Evolutionary conservation across 768 basidiomycete genomes (phyloP), one percentile per base, ranked within the genome.

Genomic region (Xanthoconium purpureum): DNA sequence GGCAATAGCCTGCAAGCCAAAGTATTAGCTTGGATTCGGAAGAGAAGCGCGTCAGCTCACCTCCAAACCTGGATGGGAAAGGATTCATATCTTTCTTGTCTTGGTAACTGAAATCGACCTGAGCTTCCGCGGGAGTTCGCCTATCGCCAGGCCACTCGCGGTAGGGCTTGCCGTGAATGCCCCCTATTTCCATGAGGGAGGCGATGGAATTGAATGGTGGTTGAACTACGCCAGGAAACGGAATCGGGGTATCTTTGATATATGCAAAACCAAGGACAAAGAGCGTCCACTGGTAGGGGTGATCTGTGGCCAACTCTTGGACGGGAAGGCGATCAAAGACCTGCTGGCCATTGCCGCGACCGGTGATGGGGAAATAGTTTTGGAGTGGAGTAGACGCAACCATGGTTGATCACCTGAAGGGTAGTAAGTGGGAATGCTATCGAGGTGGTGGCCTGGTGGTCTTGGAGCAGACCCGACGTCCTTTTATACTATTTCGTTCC

Each of bases 21-120:
- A 15, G 10, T 24, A 24, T 42, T 9, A 24, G 28, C 13, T 32
- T 2, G 30, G 18, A 8, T 13, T 43, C 39, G 11, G 17, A 43
- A n/a, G n/a, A 40, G 6, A 13, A 28, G n/a, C 6, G 37, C 13
- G 33, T 7, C 5, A 17, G 3, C 50, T 37, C 55, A 69, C 69
- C 64, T 59, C 69, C 64, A 38, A 69, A 71, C 37, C 67, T 56
- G 20, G 63, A 57, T 38, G 68, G 68, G 20, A 37, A 55, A 30
- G 68, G 67, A n/a, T 57, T 47, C 28, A 53, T 69, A 20, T 71
- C 68, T 46, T 69, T 69, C 40, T 54, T 64, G 47, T 66, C 67
- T 0, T 32, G 28, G 36, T 60, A 47, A 32, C 46, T 60, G 43
- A 65, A 69, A 50, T 68, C 58, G 15, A 58, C 20, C 37, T 44